Percentiles rank a stretch among this genome's conserved stretches.
phyloP scores from a whole-genome alignment of 2,329 filamentous ascomycete genomes.

The Neopestalotiopsis sp. region DNA sequence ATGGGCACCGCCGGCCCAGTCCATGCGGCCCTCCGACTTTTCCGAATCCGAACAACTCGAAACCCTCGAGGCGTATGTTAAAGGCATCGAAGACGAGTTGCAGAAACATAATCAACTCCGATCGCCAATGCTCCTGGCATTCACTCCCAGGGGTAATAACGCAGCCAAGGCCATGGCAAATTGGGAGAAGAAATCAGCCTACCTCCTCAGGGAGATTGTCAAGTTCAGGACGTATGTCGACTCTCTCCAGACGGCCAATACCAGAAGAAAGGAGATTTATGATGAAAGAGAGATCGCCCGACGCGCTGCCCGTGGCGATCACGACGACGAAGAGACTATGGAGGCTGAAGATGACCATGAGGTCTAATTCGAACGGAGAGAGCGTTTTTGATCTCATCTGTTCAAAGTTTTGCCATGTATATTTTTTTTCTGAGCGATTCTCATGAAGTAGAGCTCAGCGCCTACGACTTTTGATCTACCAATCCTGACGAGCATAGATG shows the following conservation, averaged over 20 bases:
- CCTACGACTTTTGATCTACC: not conserved
- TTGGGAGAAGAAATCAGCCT: conserved; percentile 95
- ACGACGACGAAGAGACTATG: conserved; percentile 43
- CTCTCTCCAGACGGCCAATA: conserved; percentile 73
- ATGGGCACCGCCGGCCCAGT: conserved; percentile 89
- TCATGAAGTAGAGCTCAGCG: not conserved
- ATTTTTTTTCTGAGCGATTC: not conserved
- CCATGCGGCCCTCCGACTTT: conserved; percentile 82
- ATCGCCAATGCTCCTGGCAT: conserved; percentile 86
- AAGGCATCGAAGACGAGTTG: conserved; percentile 84
- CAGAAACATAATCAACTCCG: conserved; percentile 87
- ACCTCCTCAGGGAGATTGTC: conserved; percentile 90
- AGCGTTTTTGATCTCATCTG: not conserved
- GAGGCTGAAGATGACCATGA: conserved; percentile 24
- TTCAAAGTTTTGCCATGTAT: conserved; percentile 4
- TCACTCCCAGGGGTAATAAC: conserved; percentile 84
- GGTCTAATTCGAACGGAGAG: not conserved
- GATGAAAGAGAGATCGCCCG: conserved; percentile 59
- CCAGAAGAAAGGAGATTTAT: conserved; percentile 74
- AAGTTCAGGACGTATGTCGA: conserved; percentile 98
- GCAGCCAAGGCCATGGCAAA: conserved; percentile 87
- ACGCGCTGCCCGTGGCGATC: conserved; percentile 53
- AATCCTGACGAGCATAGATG: not conserved
- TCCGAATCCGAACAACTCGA: conserved; percentile 82
- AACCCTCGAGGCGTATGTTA: conserved; percentile 78